Conservation (phyloP, 2,329 filamentous ascomycete genomes). For the Fusarium verrucosum region DNA sequence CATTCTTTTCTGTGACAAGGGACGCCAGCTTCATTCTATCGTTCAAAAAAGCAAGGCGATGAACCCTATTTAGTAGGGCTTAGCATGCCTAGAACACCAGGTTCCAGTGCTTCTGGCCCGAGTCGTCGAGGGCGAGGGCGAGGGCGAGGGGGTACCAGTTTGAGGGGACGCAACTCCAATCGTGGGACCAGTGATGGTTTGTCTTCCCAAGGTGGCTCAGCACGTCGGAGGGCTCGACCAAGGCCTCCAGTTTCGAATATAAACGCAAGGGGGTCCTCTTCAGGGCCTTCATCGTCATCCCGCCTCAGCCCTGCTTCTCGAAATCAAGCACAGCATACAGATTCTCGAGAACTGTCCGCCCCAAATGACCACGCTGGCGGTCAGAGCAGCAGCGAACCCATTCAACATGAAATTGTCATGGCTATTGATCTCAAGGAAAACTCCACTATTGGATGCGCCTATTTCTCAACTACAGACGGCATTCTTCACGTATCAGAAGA, state of each 20-base stretch:
- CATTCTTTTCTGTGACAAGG: background rate
- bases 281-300: background rate
- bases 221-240: background rate
- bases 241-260: background rate
- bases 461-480: constrained; percentile 77
- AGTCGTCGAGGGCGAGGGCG: constrained; percentile 17
- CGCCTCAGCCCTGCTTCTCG: background rate
- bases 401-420: constrained; percentile 73
- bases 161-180: background rate
- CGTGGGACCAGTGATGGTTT: constrained; percentile 4
- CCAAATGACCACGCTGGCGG: background rate
- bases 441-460: constrained; percentile 81
- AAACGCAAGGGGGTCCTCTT: background rate
- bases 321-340: background rate
- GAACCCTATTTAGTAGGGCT: no score
- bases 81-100: constrained; percentile 25
- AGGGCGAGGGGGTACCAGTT: constrained; percentile 7
- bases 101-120: constrained; percentile 13
- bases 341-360: background rate
- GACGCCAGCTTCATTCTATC: background rate
- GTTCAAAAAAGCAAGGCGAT: background rate
- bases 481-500: constrained; percentile 82
- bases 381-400: constrained; percentile 19
- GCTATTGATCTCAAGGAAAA: constrained; percentile 78
- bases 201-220: constrained; percentile 12